Percentiles rank a stretch among this genome's conserved stretches.
phyloP scores from a whole-genome alignment of 345 rosid genomes.

The Eucalyptus erythrocorys region DNA sequence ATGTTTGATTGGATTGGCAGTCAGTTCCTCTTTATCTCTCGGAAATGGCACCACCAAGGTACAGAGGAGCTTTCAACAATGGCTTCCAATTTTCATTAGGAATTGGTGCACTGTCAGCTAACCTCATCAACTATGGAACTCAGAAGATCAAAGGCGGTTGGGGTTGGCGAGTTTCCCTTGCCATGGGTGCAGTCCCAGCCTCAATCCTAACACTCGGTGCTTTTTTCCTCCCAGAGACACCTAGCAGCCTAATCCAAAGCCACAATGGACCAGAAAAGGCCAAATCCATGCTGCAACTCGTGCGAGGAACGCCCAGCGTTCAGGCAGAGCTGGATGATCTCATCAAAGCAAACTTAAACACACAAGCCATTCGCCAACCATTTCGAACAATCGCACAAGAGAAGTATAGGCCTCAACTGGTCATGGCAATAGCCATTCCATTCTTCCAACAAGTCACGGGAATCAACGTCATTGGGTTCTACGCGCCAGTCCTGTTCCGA shows the following conservation, averaged over 20 bases:
- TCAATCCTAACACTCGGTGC: slow-evolving; percentile 47
- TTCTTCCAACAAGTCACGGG: slow-evolving; percentile 74
- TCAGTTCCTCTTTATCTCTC: slow-evolving; percentile 81
- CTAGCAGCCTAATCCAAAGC: slow-evolving; percentile 54
- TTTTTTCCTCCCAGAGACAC: slow-evolving; percentile 60
- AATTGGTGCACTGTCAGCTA: slow-evolving; percentile 48
- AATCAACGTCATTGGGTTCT: slow-evolving; percentile 57
- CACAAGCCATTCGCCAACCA: slow-evolving; percentile 14
- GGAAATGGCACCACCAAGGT: slow-evolving; percentile 71
- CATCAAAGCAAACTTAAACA: slow-evolving; percentile 18
- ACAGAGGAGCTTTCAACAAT: slow-evolving; percentile 70
- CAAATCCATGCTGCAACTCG: slow-evolving; percentile 27
- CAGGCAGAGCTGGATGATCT: slow-evolving; percentile 56
- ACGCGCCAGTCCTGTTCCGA: slow-evolving; percentile 59
- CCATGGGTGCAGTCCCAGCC: slow-evolving; percentile 60
- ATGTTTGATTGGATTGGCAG: slow-evolving; percentile 7
- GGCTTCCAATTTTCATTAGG: slow-evolving; percentile 61
- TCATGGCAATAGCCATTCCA: slow-evolving; percentile 63
- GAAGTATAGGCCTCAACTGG: slow-evolving; percentile 54
- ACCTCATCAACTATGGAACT: slow-evolving; percentile 45
- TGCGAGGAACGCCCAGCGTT: slow-evolving; percentile 49
- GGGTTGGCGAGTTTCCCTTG: slow-evolving; percentile 76
- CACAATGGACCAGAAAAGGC: slow-evolving; percentile 13
- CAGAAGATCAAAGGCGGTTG: slow-evolving; percentile 50
- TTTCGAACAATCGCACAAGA: slow-evolving; percentile 26